Base-by-base conservation (phyloP, 2,329 filamentous ascomycete species). In the Orbilia quercus region DNA sequence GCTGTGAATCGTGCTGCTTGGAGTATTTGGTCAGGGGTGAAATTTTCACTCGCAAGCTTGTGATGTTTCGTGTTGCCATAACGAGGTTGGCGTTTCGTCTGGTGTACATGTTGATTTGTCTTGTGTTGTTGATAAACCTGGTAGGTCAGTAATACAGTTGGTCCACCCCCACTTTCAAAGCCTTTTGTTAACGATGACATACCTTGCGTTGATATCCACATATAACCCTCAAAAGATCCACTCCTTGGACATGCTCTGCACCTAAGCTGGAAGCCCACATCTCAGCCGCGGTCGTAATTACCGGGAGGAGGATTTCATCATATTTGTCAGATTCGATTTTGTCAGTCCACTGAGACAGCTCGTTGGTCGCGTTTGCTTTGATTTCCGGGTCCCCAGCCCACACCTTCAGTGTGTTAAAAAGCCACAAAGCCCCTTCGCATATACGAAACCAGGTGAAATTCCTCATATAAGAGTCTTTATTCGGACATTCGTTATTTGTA, bases 121-220 rank as follows among this genome's bases (percentile, higher is more conserved):
- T n/a, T n/a, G n/a, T n/a, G n/a, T n/a, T n/a, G n/a, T n/a, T n/a
- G n/a, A n/a, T n/a, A n/a, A n/a, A n/a, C n/a, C n/a, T n/a, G n/a
- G n/a, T n/a, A n/a, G n/a, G n/a, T n/a, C n/a, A n/a, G n/a, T n/a
- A n/a, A n/a, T n/a, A n/a, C n/a, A n/a, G n/a, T n/a, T n/a, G n/a
- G n/a, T n/a, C n/a, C n/a, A n/a, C n/a, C n/a, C n/a, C n/a, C n/a
- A n/a, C n/a, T n/a, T n/a, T n/a, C n/a, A n/a, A n/a, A n/a, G n/a
- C n/a, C n/a, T 31, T 47, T 7, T 7, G 9, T 18, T 31, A 9
- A 16, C 16, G 20, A 28, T 2, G 7, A 34, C 47, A 2, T 31
- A 51, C 47, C 14, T 51, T 51, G 6, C 2, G 28, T 28, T 23
- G 47, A 51, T 51, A 51, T 28, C 47, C 23, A 31, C 20, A 28